Conservation (phyloP, 2,329 filamentous ascomycete genomes). For the Colletotrichum echinochloae region DNA sequence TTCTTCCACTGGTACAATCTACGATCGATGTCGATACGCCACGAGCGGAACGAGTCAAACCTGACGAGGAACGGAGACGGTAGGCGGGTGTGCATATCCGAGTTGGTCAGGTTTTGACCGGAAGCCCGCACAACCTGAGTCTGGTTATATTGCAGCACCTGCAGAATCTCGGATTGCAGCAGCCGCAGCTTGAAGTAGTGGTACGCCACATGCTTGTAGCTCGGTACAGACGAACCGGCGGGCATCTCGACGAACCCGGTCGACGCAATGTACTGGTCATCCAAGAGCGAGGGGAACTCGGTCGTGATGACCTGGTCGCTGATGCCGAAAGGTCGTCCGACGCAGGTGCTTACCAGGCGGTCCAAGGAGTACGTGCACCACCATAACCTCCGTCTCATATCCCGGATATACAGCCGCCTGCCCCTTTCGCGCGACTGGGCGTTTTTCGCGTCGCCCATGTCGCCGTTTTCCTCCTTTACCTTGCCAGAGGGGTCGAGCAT, state of each 20-base stretch:
- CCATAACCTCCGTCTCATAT: constrained; percentile 88
- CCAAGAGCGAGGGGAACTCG: constrained; percentile 88
- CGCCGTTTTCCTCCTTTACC: constrained; percentile 48
- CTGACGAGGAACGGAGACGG: constrained; percentile 86
- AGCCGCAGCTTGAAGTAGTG: constrained; percentile 92
- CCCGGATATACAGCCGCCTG: constrained; percentile 85
- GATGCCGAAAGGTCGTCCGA: constrained; percentile 92
- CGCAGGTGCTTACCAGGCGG: constrained; percentile 92
- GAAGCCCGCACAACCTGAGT: constrained; percentile 79
- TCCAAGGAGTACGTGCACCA: constrained; percentile 98
- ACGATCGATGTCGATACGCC: constrained; percentile 88
- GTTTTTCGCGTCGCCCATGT: constrained; percentile 36
- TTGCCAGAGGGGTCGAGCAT: constrained; percentile 55
- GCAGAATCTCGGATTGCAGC: constrained; percentile 93
- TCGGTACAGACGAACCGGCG: constrained; percentile 69
- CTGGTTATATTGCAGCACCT: constrained; percentile 93
- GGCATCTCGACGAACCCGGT: constrained; percentile 76
- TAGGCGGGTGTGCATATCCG: constrained; percentile 81
- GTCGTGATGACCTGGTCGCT: constrained; percentile 97
- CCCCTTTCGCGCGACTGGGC: constrained; percentile 62
- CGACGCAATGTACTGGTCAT: constrained; percentile 89
- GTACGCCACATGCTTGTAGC: constrained; percentile 90
- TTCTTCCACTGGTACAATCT: constrained; percentile 89
- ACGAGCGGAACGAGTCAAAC: constrained; percentile 87
- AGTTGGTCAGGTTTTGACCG: constrained; percentile 73